Percentiles rank a stretch among this genome's conserved stretches.
These are phyloP conservation scores for Trypanosoma platydactyli DNA, from an alignment of 208 protist species.

Conservation along the genomic window DNA sequence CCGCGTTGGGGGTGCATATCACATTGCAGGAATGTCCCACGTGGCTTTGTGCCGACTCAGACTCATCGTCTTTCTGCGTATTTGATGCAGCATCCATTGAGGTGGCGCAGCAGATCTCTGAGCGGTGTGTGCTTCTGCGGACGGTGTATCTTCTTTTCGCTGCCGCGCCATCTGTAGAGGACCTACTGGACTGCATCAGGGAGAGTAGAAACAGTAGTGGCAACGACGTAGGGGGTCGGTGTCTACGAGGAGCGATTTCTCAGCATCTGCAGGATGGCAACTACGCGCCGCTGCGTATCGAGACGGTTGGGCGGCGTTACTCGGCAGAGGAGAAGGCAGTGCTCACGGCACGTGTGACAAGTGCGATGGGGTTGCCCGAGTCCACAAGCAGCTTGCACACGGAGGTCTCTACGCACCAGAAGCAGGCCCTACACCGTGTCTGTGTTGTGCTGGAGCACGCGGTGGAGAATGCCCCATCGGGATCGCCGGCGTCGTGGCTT, in stretches of 20 bases:
- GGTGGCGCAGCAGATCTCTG: conserved; percentile 6
- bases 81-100: conserved; percentile 19
- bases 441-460: conserved; percentile 65
- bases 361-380: background rate
- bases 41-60: conserved; percentile 18
- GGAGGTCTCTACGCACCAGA: background rate
- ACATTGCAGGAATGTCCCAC: conserved; percentile 30
- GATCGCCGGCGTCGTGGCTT: conserved; percentile 29
- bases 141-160: conserved; percentile 44
- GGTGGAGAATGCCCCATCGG: conserved; percentile 39
- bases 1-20: conserved; percentile 38
- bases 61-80: conserved; percentile 22
- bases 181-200: conserved; percentile 29
- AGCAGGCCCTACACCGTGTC: conserved; percentile 33
- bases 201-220: background rate
- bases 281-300: conserved; percentile 27
- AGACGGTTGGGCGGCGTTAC: conserved; percentile 79
- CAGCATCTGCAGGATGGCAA: background rate
- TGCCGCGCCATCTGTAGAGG: conserved; percentile 42
- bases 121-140: conserved; percentile 23
- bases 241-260: background rate
- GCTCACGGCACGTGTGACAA: conserved; percentile 16
- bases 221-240: background rate
- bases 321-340: conserved; percentile 43
- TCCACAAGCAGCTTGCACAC: background rate